Base-by-base conservation (phyloP, 176 grass and related monocot genomes). In the Ampelocalamus luodianensis region DNA sequence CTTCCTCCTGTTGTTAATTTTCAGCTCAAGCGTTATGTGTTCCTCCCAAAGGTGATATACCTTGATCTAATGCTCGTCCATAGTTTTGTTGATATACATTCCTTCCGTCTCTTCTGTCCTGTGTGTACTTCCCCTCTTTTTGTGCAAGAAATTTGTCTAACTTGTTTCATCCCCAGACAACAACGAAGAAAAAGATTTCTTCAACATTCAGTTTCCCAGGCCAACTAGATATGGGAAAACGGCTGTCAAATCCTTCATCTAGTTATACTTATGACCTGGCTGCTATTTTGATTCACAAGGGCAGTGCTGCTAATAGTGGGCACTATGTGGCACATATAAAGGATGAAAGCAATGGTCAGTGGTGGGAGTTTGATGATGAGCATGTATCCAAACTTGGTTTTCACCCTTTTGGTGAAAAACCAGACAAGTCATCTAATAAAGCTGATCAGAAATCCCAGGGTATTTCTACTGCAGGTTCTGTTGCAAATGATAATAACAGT, bases 321-420 rank as follows among this genome's bases (percentile, higher is more conserved):
- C 97, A 99, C 76, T 99, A 99, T 83, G 93, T 99, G 20, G 93
- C 93, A 77, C 97, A 99, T 79, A 94, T 99, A 90, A 99, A 96
- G 79, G 93, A 99, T 58, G 97, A 96, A 93, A 92, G 75, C 32
- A 92, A 83, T 44, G 92, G 84, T 11, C 91, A 92, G 23, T 99
- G 97, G 97, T 99, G 97, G 97, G 97, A 99, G 65, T 99, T 99
- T 86, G 97, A 99, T 90, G 97, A 99, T 82, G 97, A 99, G 77
- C 89, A 93, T 77, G 97, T 96, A 50, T 96, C 97, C 45, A 92
- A 92, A 69, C 91, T 98, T 86, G 96, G 93, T 77, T 66, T 53
- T 82, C 93, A 98, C 65, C 96, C 96, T 29, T 95, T 98, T 86
- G 93, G 96, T 70, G 93, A 96, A 91, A 79, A 81, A 70, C 86